Evolutionary conservation across 192 early-diverging fungal genomes (phyloP), one percentile per base, ranked within the genome.

Genomic region (Backusella westeae): DNA sequence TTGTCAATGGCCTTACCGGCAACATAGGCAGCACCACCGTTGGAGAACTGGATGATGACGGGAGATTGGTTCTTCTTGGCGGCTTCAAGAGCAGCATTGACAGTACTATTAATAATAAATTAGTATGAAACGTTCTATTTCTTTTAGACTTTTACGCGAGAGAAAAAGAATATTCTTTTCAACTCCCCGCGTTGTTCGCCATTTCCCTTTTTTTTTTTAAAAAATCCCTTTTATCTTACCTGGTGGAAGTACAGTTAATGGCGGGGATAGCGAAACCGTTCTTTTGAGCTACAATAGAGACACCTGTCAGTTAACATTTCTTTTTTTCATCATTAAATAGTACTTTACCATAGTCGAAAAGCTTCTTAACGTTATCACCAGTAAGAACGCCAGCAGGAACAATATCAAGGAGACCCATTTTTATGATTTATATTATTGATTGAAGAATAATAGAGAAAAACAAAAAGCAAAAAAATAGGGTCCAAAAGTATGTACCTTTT

Each of bases 41-140:
- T 89, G 36, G 95, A 96, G 90, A 98, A 93, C 89, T 98, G 96
- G 78, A 98, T 94, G 82, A 98, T 96, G 77, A 98, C 85, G 78
- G 96, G 96, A 34, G 94, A 92, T 85, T 96, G 95, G 75, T 90
- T 86, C 78, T 98, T 95, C 80, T 95, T 93, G 34, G 96, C 96
- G 84, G 96, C 95, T 88, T 98, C 96, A 56, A 98, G 90, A 35
- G 91, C 90, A 56, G 96, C 96, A 75, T 97, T 98, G 85, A 96
- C 75, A 73, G 96, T 96, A 44, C 93, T 72, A 23, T 0, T 12
- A 44, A 26, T 23, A 23, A 21, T 38, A 71, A 32, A 71, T 12
- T 44, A 26, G 73, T 41, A 23, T 34, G 5, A 53, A 23, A 35
- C n/a, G 3, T 36, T 53, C 36, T 5, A 34, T 56, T 34, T 63